phyloP scores from a whole-genome alignment of 1,284 basidiomycete species.

The Sanghuangporus sanghuang region DNA sequence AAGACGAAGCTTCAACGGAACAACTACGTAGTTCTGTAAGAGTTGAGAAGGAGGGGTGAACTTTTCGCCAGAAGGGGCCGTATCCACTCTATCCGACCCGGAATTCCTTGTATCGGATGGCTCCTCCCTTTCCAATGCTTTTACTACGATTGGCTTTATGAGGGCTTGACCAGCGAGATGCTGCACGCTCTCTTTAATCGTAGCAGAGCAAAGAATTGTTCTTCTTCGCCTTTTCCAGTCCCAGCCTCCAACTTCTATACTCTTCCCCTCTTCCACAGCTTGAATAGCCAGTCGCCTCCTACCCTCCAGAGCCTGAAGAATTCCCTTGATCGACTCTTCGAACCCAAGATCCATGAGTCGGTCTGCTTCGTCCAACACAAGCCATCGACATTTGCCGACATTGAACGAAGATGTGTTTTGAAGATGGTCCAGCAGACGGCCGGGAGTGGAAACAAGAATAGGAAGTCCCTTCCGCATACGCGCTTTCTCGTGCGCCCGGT shows the following conservation, averaged over 20 bases:
- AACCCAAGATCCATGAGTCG: conserved; percentile 72
- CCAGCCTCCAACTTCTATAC: conserved; percentile 76
- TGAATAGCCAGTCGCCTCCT: conserved; percentile 68
- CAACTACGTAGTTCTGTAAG: conserved; percentile 89
- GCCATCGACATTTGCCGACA: conserved; percentile 90
- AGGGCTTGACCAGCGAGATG: conserved; percentile 85
- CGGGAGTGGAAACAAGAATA: conserved; percentile 68
- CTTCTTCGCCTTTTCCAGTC: conserved; percentile 75
- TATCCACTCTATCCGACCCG: not conserved
- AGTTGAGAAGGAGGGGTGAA: conserved; percentile 96
- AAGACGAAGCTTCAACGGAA: conserved; percentile 88
- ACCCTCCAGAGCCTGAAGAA: conserved; percentile 82
- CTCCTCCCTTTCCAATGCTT: conserved; percentile 43
- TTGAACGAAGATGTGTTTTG: conserved; percentile 87
- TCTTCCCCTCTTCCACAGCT: conserved; percentile 66
- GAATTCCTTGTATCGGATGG: conserved; percentile 14
- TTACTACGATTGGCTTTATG: conserved; percentile 67
- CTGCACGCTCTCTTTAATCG: conserved; percentile 92
- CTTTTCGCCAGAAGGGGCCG: conserved; percentile 38
- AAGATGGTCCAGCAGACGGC: conserved; percentile 69
- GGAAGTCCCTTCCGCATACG: conserved; percentile 68
- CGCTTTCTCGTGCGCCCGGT: conserved; percentile 71
- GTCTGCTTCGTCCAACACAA: conserved; percentile 97
- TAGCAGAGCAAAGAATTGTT: conserved; percentile 94
- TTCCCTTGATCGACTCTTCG: conserved; percentile 68